Evolutionary conservation across 1,284 basidiomycete species (phyloP).

Genomic region (Coriolopsis trogii): DNA sequence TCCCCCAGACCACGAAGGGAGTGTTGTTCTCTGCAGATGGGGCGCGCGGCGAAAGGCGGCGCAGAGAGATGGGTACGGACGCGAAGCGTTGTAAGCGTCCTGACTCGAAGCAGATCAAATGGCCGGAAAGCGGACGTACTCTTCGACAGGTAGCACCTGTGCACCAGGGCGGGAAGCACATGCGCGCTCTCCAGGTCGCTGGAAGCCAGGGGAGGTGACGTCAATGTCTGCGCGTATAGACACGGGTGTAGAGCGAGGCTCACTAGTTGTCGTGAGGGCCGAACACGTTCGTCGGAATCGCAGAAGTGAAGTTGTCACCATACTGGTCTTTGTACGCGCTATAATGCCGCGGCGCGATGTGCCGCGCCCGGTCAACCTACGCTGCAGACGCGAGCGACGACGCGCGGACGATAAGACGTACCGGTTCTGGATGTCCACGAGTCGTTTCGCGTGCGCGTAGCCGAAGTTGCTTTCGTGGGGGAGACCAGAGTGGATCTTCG

Average conservation of each 20-base stretch:
- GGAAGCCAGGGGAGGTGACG: slow-evolving; percentile 11
- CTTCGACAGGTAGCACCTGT: slow-evolving; percentile 88
- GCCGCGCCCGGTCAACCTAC: slow-evolving; percentile 1
- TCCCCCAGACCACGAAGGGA: slow-evolving; percentile 82
- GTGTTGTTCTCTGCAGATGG: slow-evolving; percentile 71
- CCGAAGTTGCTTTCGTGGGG: slow-evolving; percentile 92
- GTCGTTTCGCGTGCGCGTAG: slow-evolving; percentile 90
- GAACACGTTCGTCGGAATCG: slow-evolving; percentile 92
- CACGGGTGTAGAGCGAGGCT: not conserved
- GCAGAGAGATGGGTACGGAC: not conserved
- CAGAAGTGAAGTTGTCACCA: slow-evolving; percentile 88
- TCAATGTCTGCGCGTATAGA: slow-evolving; percentile 9
- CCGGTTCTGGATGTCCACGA: slow-evolving; percentile 93
- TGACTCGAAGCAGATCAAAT: not conserved
- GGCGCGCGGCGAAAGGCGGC: not conserved
- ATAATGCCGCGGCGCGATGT: not conserved
- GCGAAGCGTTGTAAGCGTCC: not conserved
- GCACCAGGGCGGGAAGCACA: slow-evolving; percentile 88
- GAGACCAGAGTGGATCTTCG: slow-evolving; percentile 84
- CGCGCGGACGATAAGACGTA: slow-evolving; percentile 41
- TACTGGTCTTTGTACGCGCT: slow-evolving; percentile 92
- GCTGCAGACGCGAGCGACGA: not conserved
- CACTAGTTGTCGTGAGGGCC: slow-evolving; percentile 85
- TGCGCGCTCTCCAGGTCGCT: slow-evolving; percentile 88
- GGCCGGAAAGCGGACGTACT: slow-evolving; percentile 45